These are phyloP conservation scores for Delphinella strobiligena DNA, from an alignment of 2,329 filamentous ascomycete genomes.

Conservation along the genomic window DNA sequence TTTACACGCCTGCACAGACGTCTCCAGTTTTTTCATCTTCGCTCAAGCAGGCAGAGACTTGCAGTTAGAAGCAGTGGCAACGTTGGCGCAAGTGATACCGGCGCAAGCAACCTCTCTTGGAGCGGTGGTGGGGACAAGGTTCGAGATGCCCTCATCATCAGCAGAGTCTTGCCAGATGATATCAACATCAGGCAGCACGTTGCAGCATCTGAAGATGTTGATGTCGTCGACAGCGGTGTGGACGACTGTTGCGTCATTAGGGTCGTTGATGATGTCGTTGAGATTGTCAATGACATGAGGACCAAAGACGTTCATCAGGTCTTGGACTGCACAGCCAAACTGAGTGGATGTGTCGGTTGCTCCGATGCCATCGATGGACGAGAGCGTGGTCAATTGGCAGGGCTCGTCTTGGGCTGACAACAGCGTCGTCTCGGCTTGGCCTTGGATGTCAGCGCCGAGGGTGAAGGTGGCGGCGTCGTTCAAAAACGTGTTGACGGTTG, in stretches of 20 bases:
- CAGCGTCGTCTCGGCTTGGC: conserved; percentile 5
- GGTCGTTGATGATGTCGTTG: conserved; percentile 7
- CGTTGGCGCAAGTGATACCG: conserved; percentile 1
- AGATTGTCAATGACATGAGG: conserved; percentile 12
- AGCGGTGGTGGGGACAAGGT: conserved; percentile 1
- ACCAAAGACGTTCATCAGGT: conserved; percentile 9
- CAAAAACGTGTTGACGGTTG: conserved; percentile 44
- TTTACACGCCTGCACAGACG: too few species aligned
- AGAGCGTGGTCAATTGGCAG: conserved; percentile 12
- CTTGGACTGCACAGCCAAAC: conserved; percentile 5
- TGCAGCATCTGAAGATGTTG: conserved; percentile 14
- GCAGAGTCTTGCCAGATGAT: conserved; percentile 9
- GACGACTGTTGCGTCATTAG: conserved; percentile 5
- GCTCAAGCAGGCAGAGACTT: too few species aligned
- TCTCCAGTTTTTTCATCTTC: too few species aligned
- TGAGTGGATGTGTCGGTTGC: conserved; percentile 9
- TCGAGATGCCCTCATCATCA: conserved; percentile 2
- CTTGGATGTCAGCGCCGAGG: conserved; percentile 20
- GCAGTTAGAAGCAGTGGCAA: conserved; percentile 5
- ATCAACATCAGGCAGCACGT: conserved; percentile 12
- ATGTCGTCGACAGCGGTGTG: conserved; percentile 9
- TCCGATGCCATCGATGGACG: conserved; percentile 6
- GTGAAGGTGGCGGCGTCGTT: conserved; percentile 30
- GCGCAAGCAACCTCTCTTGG: conserved; percentile 5
- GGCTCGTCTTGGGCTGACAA: conserved; percentile 13